Evolutionary conservation across 176 grass and related monocot species (phyloP).

Genomic region (Oryza glumipatula): DNA sequence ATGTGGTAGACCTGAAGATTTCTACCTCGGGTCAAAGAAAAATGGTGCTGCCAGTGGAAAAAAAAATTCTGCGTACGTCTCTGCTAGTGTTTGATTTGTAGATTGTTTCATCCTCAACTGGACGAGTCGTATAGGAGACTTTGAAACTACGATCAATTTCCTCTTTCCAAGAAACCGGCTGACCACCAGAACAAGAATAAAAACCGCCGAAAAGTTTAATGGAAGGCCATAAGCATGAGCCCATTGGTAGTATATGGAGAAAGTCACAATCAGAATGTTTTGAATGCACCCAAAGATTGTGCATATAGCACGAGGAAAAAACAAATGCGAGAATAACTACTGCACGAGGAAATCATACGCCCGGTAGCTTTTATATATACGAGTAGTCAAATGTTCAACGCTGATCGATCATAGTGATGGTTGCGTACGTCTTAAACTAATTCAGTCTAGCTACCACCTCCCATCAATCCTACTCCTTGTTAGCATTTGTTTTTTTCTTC

Average conservation of each 20-base stretch:
- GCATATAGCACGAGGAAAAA: not conserved
- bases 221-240: not conserved
- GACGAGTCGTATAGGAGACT: not conserved
- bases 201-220: not conserved
- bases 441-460: not conserved
- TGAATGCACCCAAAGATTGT: not conserved
- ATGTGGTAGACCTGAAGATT: slow-evolving; percentile 1
- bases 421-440: not conserved
- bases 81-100: slow-evolving; percentile 11
- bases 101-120: not conserved
- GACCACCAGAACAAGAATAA: not conserved
- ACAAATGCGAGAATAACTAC: not conserved
- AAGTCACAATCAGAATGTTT: not conserved
- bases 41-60: not conserved
- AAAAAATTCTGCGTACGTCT: not conserved
- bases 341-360: not conserved
- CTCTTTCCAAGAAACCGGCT: not conserved
- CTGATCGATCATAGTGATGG: not conserved
- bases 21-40: not conserved
- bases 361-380: not conserved
- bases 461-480: not conserved
- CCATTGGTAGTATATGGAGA: not conserved
- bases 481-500: not conserved
- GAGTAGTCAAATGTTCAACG: not conserved
- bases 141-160: not conserved